Base-by-base conservation (phyloP, 805 yeast genomes). In the Candida qinlingensis region DNA sequence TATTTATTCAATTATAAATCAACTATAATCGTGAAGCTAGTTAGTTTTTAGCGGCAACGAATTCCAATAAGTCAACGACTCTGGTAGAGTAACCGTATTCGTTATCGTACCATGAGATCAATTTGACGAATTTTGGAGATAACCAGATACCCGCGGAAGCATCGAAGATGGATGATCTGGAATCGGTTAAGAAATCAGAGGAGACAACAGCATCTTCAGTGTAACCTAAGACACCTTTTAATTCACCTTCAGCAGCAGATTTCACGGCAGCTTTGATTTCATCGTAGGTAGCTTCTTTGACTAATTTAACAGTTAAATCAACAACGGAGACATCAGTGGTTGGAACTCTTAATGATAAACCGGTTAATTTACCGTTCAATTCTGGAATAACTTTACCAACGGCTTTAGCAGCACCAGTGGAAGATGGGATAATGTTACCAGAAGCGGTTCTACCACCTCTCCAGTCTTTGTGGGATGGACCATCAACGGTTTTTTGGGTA, bases 391-490 rank as follows among this genome's bases (percentile, higher is more conserved):
- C 86, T 72, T 79, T 80, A 72, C 85, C 86, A 61, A 81, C 87
- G 60, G 85, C 85, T 76, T 81, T 81, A 55, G 87, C 87, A 60
- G 87, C 87, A 76, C 87, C 87, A 48, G 87, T 81, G 58, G 86
- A 79, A 49, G 86, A 81, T 70, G 87, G 87, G 63, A 81, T 81
- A 67, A 81, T 81, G 80, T 81, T 81, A 65, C 81, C 85, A 54
- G 85, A 79, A 64, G 87, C 87, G 61, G 86, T 79, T 75, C 87
- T 77, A 69, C 86, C 87, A 74, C 86, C 86, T 79, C 87, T 80
- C 87, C 87, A 81, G 74, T 81, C 87, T 74, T 81, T 81, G 74
- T 79, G 84, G 68, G 87, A 81, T 66, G 86, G 84, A 73, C 86
- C 86, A 67, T 81, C 87, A 61, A 81, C 87, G 54, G 85, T 80